phyloP scores from a whole-genome alignment of 306 rosid genomes.

The Vicia villosa region DNA sequence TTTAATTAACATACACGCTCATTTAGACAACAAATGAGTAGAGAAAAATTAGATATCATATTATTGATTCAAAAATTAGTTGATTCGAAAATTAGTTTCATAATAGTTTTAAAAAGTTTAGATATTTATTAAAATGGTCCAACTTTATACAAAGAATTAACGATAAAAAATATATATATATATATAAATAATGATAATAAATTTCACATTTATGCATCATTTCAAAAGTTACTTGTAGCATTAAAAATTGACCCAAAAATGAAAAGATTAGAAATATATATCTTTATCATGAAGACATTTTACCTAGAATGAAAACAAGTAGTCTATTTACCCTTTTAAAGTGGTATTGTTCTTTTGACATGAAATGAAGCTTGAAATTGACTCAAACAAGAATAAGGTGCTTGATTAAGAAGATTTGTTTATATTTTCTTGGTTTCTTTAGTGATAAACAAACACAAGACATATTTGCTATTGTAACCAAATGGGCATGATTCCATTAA shows the following conservation, averaged over 20 bases:
- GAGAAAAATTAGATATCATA: too few species aligned
- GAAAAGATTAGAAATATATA: neutral
- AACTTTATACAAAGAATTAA: too few species aligned
- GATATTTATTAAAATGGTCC: too few species aligned
- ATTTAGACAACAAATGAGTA: too few species aligned
- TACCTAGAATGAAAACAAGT: constrained; percentile 1
- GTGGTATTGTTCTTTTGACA: neutral
- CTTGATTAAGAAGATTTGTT: constrained; percentile 3
- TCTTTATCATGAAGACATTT: neutral
- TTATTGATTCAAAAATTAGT: too few species aligned
- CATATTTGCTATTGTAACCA: constrained; percentile 17
- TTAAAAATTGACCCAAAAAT: neutral
- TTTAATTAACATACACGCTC: too few species aligned
- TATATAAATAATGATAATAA: too few species aligned
- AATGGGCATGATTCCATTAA: constrained; percentile 20
- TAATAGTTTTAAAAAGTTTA: too few species aligned
- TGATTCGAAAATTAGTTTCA: too few species aligned
- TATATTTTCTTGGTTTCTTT: constrained; percentile 5
- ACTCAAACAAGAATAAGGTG: constrained; percentile 28
- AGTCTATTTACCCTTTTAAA: neutral
- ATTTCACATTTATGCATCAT: neutral
- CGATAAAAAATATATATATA: too few species aligned
- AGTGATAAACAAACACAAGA: constrained; percentile 20
- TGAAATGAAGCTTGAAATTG: constrained; percentile 16
- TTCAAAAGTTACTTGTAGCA: constrained; percentile 7